A percentile compares a stretch with the other conserved stretches of the same genome.
Conservation (phyloP, 2,329 filamentous ascomycete genomes). For the Penicillium oxalicum region DNA sequence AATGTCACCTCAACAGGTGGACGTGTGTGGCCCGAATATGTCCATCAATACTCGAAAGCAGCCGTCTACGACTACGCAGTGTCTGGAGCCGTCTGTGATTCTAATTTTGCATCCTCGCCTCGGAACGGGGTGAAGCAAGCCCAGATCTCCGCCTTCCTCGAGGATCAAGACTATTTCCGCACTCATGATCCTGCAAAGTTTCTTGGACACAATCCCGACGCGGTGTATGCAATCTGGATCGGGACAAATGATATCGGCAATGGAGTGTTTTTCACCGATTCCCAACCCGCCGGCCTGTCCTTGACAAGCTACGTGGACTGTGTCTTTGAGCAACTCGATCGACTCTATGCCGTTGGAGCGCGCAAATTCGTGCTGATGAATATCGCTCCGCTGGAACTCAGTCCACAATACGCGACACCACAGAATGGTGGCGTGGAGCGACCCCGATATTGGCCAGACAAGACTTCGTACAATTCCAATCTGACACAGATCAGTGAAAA, state of each 20-base stretch:
- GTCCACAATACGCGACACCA: background rate
- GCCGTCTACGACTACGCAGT: background rate
- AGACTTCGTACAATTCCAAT: background rate
- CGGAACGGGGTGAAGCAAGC: background rate
- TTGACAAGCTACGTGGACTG: background rate
- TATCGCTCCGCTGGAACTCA: background rate
- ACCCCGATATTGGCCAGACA: background rate
- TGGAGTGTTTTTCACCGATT: background rate
- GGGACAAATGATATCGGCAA: background rate
- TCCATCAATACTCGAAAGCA: background rate
- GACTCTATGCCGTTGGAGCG: background rate
- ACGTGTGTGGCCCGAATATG: background rate
- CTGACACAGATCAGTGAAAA: background rate
- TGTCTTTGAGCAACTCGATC: constrained; percentile 1
- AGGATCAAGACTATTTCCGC: background rate
- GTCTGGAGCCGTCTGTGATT: background rate
- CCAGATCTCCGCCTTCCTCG: background rate
- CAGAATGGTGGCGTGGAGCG: background rate
- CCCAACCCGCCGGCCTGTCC: background rate
- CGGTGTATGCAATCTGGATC: background rate
- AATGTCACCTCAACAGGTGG: background rate
- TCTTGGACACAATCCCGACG: background rate
- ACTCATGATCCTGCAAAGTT: background rate
- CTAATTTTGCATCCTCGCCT: background rate
- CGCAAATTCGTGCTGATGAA: background rate